phyloP scores from a whole-genome alignment of 164 flowering plant species.

The Platanus orientalis region DNA sequence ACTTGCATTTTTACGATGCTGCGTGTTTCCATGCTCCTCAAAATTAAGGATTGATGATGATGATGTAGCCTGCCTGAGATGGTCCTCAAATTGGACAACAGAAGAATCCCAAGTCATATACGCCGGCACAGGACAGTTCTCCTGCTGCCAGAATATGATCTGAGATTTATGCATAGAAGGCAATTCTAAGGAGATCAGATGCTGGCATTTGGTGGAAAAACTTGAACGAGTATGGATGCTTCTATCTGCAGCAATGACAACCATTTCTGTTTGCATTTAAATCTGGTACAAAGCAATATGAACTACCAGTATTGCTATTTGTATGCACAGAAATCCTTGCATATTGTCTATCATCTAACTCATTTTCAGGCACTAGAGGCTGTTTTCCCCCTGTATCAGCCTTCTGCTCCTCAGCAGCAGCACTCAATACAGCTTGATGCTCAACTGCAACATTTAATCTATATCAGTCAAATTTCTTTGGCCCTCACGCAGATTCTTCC shows the following conservation, averaged over 20 bases:
- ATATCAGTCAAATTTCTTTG: background rate
- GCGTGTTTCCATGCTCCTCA: slow-evolving; percentile 19
- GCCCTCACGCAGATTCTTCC: slow-evolving; percentile 13
- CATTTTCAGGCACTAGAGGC: slow-evolving; percentile 10
- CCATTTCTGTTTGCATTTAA: slow-evolving; percentile 9
- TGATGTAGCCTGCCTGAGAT: slow-evolving; percentile 10
- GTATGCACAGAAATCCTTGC: slow-evolving; percentile 5
- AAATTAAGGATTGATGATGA: slow-evolving; percentile 21
- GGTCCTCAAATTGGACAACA: slow-evolving; percentile 12
- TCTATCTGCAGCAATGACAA: slow-evolving; percentile 8
- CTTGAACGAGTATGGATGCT: slow-evolving; percentile 18
- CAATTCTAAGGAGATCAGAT: slow-evolving; percentile 13
- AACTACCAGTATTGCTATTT: slow-evolving; percentile 8
- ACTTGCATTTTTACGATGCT: slow-evolving; percentile 13
- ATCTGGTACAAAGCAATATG: slow-evolving; percentile 8
- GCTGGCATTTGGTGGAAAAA: slow-evolving; percentile 15
- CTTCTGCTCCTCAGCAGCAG: slow-evolving; percentile 2
- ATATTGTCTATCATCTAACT: slow-evolving; percentile 1
- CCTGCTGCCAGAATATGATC: slow-evolving; percentile 20
- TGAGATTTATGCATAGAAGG: slow-evolving; percentile 20
- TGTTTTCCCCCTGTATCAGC: slow-evolving; percentile 10
- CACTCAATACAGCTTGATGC: background rate
- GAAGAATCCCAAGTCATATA: slow-evolving; percentile 20
- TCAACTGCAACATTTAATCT: slow-evolving; percentile 11
- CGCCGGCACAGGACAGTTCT: slow-evolving; percentile 13